A percentile compares a stretch with the other conserved stretches of the same genome.
Evolutionary conservation across 192 early-diverging fungal genomes (phyloP).

Genomic region (Piromyces finnis): DNA sequence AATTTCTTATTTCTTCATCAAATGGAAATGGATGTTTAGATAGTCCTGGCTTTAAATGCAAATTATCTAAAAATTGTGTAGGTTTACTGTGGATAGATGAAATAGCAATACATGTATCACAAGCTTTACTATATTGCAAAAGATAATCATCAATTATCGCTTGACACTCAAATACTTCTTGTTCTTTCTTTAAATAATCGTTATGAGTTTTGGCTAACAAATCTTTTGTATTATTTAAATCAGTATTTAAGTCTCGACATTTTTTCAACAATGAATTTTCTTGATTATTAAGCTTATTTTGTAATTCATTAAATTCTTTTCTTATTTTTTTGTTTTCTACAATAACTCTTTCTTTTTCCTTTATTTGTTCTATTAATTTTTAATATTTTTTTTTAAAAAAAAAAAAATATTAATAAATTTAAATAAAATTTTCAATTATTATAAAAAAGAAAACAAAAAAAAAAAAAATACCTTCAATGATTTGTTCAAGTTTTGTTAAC

Average conservation of each 20-base stretch:
- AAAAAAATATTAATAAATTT: too few species aligned
- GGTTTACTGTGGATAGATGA: not conserved
- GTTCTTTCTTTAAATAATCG: not conserved
- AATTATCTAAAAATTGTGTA: not conserved
- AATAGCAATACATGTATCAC: not conserved
- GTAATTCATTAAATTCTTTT: not conserved
- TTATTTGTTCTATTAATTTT: not conserved
- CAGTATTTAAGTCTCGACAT: not conserved
- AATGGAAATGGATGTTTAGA: not conserved
- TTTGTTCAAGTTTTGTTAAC: not conserved
- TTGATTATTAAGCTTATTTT: not conserved
- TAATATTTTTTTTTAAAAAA: too few species aligned
- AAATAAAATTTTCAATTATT: too few species aligned
- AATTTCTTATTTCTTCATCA: not conserved
- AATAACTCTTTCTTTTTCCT: not conserved
- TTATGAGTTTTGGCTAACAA: not conserved
- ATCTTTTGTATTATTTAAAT: not conserved
- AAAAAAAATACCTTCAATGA: not conserved
- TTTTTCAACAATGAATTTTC: not conserved
- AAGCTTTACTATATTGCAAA: not conserved
- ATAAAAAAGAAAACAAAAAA: too few species aligned
- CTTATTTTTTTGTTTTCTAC: not conserved
- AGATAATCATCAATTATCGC: not conserved
- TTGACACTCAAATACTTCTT: not conserved
- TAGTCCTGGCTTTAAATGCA: not conserved